Evolutionary conservation across 441 rosid species (phyloP), one percentile per base, ranked within the genome.

Genomic region (Aquilaria agallochum): DNA sequence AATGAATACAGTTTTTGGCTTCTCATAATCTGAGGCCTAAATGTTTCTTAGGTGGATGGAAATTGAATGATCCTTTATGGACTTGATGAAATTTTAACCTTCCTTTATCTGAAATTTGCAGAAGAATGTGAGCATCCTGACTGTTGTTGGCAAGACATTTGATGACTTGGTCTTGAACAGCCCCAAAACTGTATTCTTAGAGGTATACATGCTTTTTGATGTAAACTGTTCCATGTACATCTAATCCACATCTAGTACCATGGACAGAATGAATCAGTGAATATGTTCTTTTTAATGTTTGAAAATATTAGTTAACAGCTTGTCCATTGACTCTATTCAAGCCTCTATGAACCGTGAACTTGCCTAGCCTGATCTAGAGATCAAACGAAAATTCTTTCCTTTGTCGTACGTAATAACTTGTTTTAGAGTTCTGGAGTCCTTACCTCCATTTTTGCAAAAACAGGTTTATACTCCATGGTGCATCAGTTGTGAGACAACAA

Each of bases 401-500:
- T 50, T 50, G 20, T 50, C 53, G 8, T 50, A 11, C 44, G 1
- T 33, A 14, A 11, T 2, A 1, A n/a, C 8, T 31, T 13, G 33
- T 52, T 50, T 55, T 20, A 6, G 9, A 33, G 33, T 66, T 52
- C 32, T 32, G 63, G n/a, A 62, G 45, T 32, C n/a, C 33, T 67
- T 50, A 33, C 3, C 40, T 55, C 48, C 4, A n/a, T 46, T 64
- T 53, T 59, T 59, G 20, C 55, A 40, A 54, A 36, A 74, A 71
- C 67, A 93, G 98, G 87, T 93, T 49, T 76, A 83, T 66, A 82
- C 93, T 14, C 93, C 97, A 62, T 93, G 97, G 97, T 93, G 97
- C 79, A 58, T 83, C 72, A 78, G 69, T 60, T 93, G 95, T 53
- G 95, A 90, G 69, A 74, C 88, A 5, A 58, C 82, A 55, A 88